Evolutionary conservation across 305 asterid genomes (phyloP), one percentile per base, ranked within the genome.

Genomic region (Petunia hybrid): DNA sequence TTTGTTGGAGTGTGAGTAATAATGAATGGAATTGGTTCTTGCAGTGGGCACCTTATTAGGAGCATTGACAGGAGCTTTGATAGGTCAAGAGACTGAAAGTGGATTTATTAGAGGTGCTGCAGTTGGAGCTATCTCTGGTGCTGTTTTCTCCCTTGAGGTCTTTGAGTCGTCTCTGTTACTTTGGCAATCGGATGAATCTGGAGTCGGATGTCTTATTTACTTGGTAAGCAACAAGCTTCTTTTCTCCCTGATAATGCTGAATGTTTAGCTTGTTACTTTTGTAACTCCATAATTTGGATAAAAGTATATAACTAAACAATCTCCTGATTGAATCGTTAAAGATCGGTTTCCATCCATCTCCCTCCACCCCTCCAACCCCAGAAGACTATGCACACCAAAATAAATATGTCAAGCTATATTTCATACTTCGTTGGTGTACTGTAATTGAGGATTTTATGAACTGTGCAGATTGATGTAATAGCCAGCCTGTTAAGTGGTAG

Each of bases 81-180:
- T 96, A 46, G 99, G 99, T 76, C 98, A 96, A 88, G 99, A 96
- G 78, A 96, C 99, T 0, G 98, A 96, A 82, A 96, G 99, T 73
- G 98, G 99, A 45, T 96, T 96, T 74, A 89, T 94, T 76, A 91
- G 99, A 86, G 99, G 99, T 82, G 98, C 99, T 76, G 97, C 98
- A 0, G 97, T 96, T 8, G 99, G 99, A 64, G 99, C 99, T 71
- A 96, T 96, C 76, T 94, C 99, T 4, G 99, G 99, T 71, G 99
- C 99, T 79, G 99, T 96, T 86, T 96, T 96, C 90, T 96, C 99
- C 10, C 94, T 96, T 53, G 98, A 96, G 91, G 99, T 96, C 83
- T 96, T 94, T 5, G 99, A 94, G 78, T 93, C 99, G 4, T 96
- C 98, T 4, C 86, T 94, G 56, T 82, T 90, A 53, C 81, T 96